Percentiles rank a stretch among this genome's conserved stretches.
phyloP scores from a whole-genome alignment of 176 grass and related monocot genomes.

The Canna indica region DNA sequence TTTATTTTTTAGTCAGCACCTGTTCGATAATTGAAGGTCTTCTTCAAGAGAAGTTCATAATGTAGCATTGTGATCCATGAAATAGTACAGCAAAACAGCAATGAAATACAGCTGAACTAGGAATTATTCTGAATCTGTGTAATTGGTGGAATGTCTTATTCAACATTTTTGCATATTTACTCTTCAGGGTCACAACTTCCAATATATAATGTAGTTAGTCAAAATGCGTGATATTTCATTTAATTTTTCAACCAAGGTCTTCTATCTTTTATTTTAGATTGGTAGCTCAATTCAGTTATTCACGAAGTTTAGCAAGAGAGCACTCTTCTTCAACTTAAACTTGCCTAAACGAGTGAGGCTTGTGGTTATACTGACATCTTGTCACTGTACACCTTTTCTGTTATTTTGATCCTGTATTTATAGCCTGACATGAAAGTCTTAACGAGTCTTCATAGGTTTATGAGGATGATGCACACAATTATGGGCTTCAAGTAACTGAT shows the following conservation, averaged over 20 bases:
- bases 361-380: too few species aligned
- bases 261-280: neutral
- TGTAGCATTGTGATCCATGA: neutral
- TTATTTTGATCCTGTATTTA: neutral
- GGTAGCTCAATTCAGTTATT: neutral
- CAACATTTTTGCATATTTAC: too few species aligned
- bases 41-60: neutral
- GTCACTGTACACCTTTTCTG: neutral
- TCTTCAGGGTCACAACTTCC: too few species aligned
- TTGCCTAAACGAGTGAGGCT: neutral
- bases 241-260: neutral
- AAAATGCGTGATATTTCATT: neutral
- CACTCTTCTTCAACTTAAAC: neutral
- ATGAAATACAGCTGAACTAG: too few species aligned
- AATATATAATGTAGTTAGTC: neutral
- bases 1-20: neutral
- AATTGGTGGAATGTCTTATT: too few species aligned
- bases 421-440: neutral
- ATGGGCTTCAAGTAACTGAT: slow-evolving; percentile 61
- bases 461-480: slow-evolving; percentile 38
- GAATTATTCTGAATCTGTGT: too few species aligned
- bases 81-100: neutral
- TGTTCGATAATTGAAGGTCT: neutral
- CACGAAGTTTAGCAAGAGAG: neutral
- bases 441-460: slow-evolving; percentile 47